Conservation (phyloP, 352 stramenopile genomes). For the Thraustotheca clavata region DNA sequence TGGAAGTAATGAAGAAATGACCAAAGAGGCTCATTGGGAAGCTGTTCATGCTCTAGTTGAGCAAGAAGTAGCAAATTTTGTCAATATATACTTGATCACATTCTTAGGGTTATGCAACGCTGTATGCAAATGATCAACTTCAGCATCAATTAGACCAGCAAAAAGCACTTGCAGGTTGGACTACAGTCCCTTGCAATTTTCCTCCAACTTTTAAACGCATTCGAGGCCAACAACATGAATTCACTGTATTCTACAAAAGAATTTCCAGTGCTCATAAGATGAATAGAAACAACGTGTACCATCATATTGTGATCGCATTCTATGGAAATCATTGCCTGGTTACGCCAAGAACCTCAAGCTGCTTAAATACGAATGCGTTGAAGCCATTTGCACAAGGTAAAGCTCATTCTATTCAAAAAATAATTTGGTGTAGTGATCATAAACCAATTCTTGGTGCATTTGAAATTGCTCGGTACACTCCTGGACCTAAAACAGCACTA, state of each 20-base stretch:
- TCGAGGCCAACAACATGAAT: constrained; percentile 35
- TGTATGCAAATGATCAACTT: constrained; percentile 77
- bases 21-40: constrained; percentile 56
- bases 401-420: not conserved
- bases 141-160: constrained; percentile 46
- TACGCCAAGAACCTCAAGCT: constrained; percentile 44
- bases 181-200: constrained; percentile 52
- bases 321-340: constrained; percentile 72
- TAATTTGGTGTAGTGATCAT: constrained; percentile 40
- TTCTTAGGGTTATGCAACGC: constrained; percentile 38
- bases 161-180: constrained; percentile 53
- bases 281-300: constrained; percentile 57
- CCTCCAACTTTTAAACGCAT: constrained; percentile 80
- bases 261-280: not conserved
- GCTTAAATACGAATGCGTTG: constrained; percentile 44
- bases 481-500: not conserved
- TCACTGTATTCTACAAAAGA: not conserved
- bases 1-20: constrained; percentile 31
- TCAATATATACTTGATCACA: not conserved
- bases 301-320: constrained; percentile 76
- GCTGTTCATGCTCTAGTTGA: constrained; percentile 51
- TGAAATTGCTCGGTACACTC: constrained; percentile 31
- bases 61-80: constrained; percentile 23
- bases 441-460: constrained; percentile 69
- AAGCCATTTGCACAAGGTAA: constrained; percentile 47